phyloP scores from a whole-genome alignment of 2,329 filamentous ascomycete species.

The Salinomyces thailandicus region DNA sequence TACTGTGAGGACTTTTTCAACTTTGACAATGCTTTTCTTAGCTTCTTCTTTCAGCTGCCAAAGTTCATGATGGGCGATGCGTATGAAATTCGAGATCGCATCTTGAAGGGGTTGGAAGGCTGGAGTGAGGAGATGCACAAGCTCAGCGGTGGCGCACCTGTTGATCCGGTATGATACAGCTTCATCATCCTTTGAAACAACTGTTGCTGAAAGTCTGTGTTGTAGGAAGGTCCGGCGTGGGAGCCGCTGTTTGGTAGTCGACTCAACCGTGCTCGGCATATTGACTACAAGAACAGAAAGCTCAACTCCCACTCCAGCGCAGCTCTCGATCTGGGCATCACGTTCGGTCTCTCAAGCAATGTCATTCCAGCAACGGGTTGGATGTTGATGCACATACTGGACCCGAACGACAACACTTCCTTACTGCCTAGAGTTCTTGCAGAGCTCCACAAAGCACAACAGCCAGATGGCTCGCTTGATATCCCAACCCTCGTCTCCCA shows the following conservation, averaged over 20 bases:
- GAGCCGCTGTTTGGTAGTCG: constrained; percentile 23
- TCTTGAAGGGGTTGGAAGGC: constrained; percentile 17
- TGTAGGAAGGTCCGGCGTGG: constrained; percentile 14
- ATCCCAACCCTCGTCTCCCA: constrained; percentile 18
- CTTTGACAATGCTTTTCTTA: constrained; percentile 22
- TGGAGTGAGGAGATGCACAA: constrained; percentile 19
- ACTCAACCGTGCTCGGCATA: constrained; percentile 21
- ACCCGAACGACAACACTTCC: constrained; percentile 15
- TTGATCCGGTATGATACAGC: constrained; percentile 12
- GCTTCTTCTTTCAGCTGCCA: constrained; percentile 22
- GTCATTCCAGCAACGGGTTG: constrained; percentile 24
- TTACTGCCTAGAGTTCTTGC: constrained; percentile 19
- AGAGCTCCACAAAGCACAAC: constrained; percentile 17
- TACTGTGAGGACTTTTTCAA: constrained; percentile 22
- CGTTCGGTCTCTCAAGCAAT: constrained; percentile 24
- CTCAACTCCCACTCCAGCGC: constrained; percentile 15
- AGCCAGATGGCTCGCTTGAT: constrained; percentile 18
- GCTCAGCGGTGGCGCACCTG: constrained; percentile 13
- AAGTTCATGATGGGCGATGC: constrained; percentile 17
- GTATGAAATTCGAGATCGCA: constrained; percentile 11
- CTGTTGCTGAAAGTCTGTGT: neutral
- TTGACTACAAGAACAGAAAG: constrained; percentile 15
- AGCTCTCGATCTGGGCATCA: constrained; percentile 22
- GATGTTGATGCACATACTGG: constrained; percentile 26
- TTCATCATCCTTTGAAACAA: no score